These are phyloP conservation scores for Hypoxylon perforatum DNA, from an alignment of 495 filamentous ascomycete genomes.

Conservation along the genomic window DNA sequence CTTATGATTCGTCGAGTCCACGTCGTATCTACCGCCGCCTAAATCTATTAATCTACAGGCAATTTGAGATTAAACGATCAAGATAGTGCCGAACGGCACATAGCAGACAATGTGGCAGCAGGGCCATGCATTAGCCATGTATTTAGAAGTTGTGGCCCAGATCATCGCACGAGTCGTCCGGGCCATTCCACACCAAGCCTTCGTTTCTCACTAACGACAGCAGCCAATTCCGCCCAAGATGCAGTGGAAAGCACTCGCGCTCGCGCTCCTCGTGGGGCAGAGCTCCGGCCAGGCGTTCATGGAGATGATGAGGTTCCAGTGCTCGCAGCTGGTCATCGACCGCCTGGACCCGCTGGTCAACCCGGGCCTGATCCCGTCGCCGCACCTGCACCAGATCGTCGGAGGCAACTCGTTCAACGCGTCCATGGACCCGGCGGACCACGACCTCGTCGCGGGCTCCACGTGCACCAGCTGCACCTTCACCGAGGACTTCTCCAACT, in stretches of 20 bases:
- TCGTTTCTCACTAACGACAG: constrained; percentile 30
- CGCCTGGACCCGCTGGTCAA: constrained; percentile 74
- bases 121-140: constrained; percentile 30
- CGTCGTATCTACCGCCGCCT: constrained; percentile 41
- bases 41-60: constrained; percentile 48
- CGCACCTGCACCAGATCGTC: constrained; percentile 56
- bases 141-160: constrained; percentile 37
- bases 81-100: constrained; percentile 41
- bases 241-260: constrained; percentile 51
- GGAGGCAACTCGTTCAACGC: constrained; percentile 54
- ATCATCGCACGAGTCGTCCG: constrained; percentile 17
- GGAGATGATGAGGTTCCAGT: constrained; percentile 53
- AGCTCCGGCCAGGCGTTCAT: constrained; percentile 42
- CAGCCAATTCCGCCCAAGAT: constrained; percentile 43
- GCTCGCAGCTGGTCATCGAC: constrained; percentile 58
- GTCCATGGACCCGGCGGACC: constrained; percentile 42
- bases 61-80: constrained; percentile 44
- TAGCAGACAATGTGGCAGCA: constrained; percentile 14
- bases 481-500: constrained; percentile 53
- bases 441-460: constrained; percentile 42
- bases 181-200: constrained; percentile 25
- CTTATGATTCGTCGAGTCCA: constrained; percentile 34
- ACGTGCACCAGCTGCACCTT: constrained; percentile 52
- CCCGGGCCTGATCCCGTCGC: constrained; percentile 61
- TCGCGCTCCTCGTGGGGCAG: constrained; percentile 49